Conservation (phyloP, 352 stramenopile genomes). For the Phytophthora pluvialis region DNA sequence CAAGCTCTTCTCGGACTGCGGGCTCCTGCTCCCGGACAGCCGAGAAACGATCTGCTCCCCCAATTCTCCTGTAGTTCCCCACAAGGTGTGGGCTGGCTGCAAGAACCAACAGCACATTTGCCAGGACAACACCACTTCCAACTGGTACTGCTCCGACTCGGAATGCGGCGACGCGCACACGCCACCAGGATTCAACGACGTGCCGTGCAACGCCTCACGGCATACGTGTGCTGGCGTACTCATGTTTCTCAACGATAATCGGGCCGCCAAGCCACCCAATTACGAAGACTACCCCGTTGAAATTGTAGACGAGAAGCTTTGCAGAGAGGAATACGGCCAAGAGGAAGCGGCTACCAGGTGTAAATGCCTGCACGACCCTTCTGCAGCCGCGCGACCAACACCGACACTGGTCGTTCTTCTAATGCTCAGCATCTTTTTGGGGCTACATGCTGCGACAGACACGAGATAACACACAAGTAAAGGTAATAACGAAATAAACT, state of each 20-base stretch:
- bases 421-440: constrained; percentile 15
- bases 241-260: constrained; percentile 83
- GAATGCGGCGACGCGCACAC: constrained; percentile 49
- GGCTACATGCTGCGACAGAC: constrained; percentile 7
- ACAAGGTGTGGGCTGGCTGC: constrained; percentile 65
- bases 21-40: constrained; percentile 61
- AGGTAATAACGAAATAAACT: constrained; percentile 21
- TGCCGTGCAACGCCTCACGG: constrained; percentile 56
- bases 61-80: constrained; percentile 65
- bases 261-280: constrained; percentile 74
- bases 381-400: constrained; percentile 19
- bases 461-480: constrained; percentile 21
- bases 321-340: constrained; percentile 36
- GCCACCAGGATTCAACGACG: constrained; percentile 62
- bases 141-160: constrained; percentile 68
- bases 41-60: constrained; percentile 64
- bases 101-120: constrained; percentile 64
- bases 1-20: constrained; percentile 64
- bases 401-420: constrained; percentile 12
- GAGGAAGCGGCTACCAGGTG: constrained; percentile 49
- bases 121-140: constrained; percentile 35
- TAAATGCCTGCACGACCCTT: constrained; percentile 51
- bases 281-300: constrained; percentile 76
- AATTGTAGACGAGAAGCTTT: constrained; percentile 66
- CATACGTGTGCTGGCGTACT: constrained; percentile 66